Evolutionary conservation across 2,329 filamentous ascomycete species (phyloP).

Genomic region (Talaromyces sp.): DNA sequence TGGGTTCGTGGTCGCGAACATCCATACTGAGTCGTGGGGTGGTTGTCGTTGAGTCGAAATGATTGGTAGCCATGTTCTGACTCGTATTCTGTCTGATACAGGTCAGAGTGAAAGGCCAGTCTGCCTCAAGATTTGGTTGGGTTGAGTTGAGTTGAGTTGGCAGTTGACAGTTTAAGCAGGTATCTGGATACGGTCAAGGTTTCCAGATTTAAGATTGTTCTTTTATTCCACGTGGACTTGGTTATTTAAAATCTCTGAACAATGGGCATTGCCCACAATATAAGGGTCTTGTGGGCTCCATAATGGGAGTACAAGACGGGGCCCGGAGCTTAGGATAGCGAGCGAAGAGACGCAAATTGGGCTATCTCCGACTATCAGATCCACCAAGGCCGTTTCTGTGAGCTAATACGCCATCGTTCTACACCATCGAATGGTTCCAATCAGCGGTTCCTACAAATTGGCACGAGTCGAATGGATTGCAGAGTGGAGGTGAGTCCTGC

Average conservation of each 20-base stretch:
- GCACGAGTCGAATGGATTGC: too few relatives aligned
- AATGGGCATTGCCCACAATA: neutral
- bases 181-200: too few relatives aligned
- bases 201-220: too few relatives aligned
- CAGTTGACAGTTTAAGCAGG: too few relatives aligned
- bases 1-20: neutral
- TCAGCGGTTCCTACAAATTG: too few relatives aligned
- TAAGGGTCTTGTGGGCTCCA: neutral
- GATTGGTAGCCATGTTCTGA: neutral
- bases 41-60: slow-evolving; percentile 18
- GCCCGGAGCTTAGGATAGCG: neutral
- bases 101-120: neutral
- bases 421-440: too few relatives aligned
- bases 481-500: too few relatives aligned
- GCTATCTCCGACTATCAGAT: too few relatives aligned
- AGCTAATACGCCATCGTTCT: too few relatives aligned
- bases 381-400: too few relatives aligned
- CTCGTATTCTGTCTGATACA: neutral
- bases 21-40: slow-evolving; percentile 26
- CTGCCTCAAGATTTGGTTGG: neutral
- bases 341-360: neutral
- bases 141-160: neutral
- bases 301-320: neutral
- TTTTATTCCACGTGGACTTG: too few relatives aligned
- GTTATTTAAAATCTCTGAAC: neutral